Conservation (phyloP, 2,329 filamentous ascomycete species). For the Sporothrix phasma region DNA sequence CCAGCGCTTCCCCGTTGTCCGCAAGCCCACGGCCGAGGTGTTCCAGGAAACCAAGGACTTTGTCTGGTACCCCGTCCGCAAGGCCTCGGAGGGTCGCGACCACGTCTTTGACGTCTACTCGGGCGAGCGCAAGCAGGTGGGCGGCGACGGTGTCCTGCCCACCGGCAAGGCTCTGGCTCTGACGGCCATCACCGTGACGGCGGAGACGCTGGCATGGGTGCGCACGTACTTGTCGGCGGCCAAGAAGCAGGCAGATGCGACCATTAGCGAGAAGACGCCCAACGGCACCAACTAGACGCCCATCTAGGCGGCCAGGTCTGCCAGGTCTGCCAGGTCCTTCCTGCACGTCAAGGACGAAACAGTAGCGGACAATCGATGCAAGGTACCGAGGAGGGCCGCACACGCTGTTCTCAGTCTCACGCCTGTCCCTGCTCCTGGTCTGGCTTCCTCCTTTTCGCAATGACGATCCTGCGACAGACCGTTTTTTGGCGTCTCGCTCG, state of each 20-base stretch:
- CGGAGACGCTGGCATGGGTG: slow-evolving; percentile 54
- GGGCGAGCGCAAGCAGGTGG: slow-evolving; percentile 52
- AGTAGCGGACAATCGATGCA: background rate
- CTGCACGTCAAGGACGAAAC: background rate
- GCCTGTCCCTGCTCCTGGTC: too few relatives aligned
- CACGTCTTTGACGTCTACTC: slow-evolving; percentile 49
- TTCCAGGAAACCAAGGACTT: slow-evolving; percentile 53
- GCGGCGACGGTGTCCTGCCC: slow-evolving; percentile 54
- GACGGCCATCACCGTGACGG: slow-evolving; percentile 56
- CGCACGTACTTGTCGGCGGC: slow-evolving; percentile 48
- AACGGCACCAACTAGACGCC: slow-evolving; percentile 17
- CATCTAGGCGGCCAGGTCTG: too few relatives aligned
- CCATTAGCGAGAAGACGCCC: slow-evolving; percentile 42
- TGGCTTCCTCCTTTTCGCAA: background rate
- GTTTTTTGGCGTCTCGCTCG: background rate
- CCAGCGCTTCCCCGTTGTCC: slow-evolving; percentile 59
- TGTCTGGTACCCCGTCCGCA: slow-evolving; percentile 52
- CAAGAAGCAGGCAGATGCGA: slow-evolving; percentile 40
- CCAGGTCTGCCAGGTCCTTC: too few relatives aligned
- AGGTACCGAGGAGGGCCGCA: background rate
- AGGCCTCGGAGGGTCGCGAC: slow-evolving; percentile 51
- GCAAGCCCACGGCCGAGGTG: slow-evolving; percentile 64
- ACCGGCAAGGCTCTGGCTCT: slow-evolving; percentile 60
- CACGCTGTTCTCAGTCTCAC: background rate
- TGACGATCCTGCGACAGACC: too few relatives aligned